phyloP scores from a whole-genome alignment of 129 eudicot genomes.

The Chrysanthemum makinoi region DNA sequence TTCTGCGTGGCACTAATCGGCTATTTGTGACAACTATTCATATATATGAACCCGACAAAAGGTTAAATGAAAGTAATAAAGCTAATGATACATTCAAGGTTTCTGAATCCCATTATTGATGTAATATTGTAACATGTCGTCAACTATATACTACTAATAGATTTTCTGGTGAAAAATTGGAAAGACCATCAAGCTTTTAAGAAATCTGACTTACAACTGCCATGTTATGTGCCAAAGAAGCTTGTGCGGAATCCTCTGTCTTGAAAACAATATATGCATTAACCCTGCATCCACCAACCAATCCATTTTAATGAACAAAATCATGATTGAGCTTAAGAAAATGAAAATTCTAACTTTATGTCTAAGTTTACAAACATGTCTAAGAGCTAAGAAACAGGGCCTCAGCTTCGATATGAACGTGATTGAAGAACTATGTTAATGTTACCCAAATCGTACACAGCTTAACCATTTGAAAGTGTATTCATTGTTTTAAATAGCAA shows the following conservation, averaged over 20 bases:
- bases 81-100: background rate
- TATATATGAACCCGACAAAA: background rate
- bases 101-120: too few relatives aligned
- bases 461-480: too few relatives aligned
- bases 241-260: constrained; percentile 77
- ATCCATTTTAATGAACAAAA: constrained; percentile 7
- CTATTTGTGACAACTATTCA: background rate
- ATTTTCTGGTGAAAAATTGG: background rate
- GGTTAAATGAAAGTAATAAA: background rate
- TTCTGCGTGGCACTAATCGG: background rate
- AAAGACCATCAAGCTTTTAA: constrained; percentile 6
- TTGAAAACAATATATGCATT: constrained; percentile 84
- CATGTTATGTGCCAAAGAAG: constrained; percentile 92
- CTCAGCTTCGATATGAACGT: background rate
- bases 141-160: background rate
- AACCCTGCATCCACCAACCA: constrained; percentile 57
- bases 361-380: too few relatives aligned
- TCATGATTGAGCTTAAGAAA: background rate
- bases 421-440: too few relatives aligned
- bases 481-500: too few relatives aligned
- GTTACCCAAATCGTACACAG: too few relatives aligned
- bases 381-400: background rate
- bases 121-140: too few relatives aligned
- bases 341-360: background rate
- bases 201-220: constrained; percentile 65